phyloP scores from a whole-genome alignment of 345 rosid species.

The Eucalyptus grandis region DNA sequence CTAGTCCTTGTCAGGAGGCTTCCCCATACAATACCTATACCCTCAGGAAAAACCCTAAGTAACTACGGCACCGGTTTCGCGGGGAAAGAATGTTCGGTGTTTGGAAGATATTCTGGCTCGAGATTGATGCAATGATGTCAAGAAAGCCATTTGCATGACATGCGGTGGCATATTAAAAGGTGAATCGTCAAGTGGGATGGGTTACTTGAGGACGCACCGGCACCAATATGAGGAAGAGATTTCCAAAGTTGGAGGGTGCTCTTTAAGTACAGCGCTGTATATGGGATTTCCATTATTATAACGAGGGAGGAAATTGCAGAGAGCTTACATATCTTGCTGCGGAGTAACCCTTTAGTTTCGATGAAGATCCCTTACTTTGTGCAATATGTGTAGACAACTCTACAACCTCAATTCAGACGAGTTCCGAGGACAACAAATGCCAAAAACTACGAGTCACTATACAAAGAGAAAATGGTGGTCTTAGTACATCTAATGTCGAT shows the following conservation, averaged over 20 bases:
- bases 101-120: background rate
- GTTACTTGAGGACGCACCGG: fast-evolving
- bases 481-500: too few species aligned
- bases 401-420: background rate
- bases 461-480: background rate
- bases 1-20: background rate
- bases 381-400: background rate
- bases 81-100: background rate
- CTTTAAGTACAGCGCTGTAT: too few species aligned
- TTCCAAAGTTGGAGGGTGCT: too few species aligned
- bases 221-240: too few species aligned
- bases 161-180: background rate
- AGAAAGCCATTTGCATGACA: background rate
- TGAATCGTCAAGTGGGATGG: background rate
- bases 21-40: background rate
- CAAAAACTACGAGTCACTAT: too few species aligned
- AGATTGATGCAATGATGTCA: background rate
- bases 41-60: background rate
- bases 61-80: background rate
- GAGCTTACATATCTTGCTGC: too few species aligned
- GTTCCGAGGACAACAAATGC: background rate
- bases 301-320: too few species aligned
- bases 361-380: background rate
- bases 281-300: too few species aligned
- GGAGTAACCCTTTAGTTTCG: background rate